Percentiles rank a stretch among this genome's conserved stretches.
phyloP scores from a whole-genome alignment of 495 filamentous ascomycete species.

The Lophium mytilinum region DNA sequence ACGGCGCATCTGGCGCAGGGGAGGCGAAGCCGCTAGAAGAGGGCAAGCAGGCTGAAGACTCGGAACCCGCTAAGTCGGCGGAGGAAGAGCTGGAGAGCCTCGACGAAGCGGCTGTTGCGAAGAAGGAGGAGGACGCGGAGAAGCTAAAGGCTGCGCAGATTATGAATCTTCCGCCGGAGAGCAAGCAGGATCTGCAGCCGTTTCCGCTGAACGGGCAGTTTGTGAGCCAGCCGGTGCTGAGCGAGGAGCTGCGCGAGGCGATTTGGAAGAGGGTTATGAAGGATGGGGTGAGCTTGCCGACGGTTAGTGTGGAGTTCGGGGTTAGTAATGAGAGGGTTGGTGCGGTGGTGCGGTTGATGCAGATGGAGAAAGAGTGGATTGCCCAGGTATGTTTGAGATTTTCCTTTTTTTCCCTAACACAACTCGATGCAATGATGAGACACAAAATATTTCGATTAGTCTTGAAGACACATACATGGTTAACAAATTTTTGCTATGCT shows the following conservation, averaged over 20 bases:
- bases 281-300: constrained; percentile 59
- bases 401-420: constrained; percentile 19
- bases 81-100: constrained; percentile 7
- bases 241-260: constrained; percentile 62
- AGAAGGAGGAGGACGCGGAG: constrained; percentile 22
- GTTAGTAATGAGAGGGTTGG: constrained; percentile 84
- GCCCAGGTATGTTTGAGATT: constrained; percentile 49
- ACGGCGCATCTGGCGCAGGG: not conserved
- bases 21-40: not conserved
- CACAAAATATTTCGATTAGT: constrained; percentile 88
- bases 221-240: constrained; percentile 63
- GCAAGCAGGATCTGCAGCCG: constrained; percentile 41
- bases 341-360: constrained; percentile 80
- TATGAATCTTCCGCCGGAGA: constrained; percentile 31
- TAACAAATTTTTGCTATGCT: constrained; percentile 41
- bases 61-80: constrained; percentile 19
- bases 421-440: constrained; percentile 56
- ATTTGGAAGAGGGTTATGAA: constrained; percentile 62
- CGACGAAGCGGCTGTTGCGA: constrained; percentile 9
- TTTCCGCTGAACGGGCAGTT: constrained; percentile 75
- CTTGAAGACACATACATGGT: constrained; percentile 82
- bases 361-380: constrained; percentile 71
- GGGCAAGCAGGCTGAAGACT: constrained; percentile 1
- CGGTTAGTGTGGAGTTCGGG: constrained; percentile 65
- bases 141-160: constrained; percentile 7